phyloP scores from a whole-genome alignment of 2,329 filamentous ascomycete species.

The Ceratocystis alfenasii region DNA sequence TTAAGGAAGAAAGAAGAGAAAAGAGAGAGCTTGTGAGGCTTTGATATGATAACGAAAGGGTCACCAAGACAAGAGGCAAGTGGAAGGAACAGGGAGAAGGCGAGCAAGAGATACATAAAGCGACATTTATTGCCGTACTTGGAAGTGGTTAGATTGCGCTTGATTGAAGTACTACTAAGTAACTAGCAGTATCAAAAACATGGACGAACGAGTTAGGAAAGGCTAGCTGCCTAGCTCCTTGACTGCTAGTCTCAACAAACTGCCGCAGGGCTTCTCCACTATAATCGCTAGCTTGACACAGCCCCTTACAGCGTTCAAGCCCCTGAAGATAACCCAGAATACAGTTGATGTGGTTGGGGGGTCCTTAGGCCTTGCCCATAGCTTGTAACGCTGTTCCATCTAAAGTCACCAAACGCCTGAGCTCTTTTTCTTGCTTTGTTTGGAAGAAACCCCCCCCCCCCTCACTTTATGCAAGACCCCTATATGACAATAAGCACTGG shows the following conservation, averaged over 20 bases:
- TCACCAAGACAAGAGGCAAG: background rate
- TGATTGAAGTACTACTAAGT: background rate
- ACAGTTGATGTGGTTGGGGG: background rate
- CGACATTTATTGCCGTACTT: background rate
- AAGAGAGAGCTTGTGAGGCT: background rate
- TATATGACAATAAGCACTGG: background rate
- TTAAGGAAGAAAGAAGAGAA: background rate
- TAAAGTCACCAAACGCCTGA: conserved; percentile 5
- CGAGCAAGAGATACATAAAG: background rate
- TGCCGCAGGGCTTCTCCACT: background rate
- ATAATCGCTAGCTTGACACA: background rate
- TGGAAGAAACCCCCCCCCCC: background rate
- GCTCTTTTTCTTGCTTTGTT: background rate
- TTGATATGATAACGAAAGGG: too few species aligned
- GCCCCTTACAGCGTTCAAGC: background rate
- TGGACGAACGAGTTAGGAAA: background rate
- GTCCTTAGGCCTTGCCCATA: background rate
- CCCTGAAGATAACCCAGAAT: background rate
- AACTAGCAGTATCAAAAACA: too few species aligned
- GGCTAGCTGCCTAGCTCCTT: background rate
- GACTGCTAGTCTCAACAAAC: background rate
- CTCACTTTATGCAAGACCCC: background rate
- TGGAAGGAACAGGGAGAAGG: background rate
- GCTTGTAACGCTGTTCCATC: background rate
- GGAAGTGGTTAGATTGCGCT: background rate